Evolutionary conservation across 805 yeast species (phyloP).

Genomic region (Zygosaccharomyces siamensis): DNA sequence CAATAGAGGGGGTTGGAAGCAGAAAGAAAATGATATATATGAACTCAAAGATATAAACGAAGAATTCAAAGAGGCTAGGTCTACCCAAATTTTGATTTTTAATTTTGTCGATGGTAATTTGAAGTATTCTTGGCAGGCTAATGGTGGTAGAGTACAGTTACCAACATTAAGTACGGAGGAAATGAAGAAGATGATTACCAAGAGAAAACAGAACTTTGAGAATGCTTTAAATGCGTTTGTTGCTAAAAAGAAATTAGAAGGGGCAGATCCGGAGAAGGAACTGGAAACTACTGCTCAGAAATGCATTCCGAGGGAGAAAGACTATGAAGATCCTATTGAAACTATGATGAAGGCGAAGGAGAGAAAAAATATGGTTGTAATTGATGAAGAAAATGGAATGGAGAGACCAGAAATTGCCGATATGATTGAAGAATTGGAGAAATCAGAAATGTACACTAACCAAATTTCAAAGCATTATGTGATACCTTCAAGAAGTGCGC

Average conservation of each 20-base stretch:
- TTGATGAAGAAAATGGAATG: slow-evolving; percentile 24
- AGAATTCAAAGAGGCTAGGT: slow-evolving; percentile 31
- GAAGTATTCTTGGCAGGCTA: slow-evolving; percentile 43
- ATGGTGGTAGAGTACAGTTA: slow-evolving; percentile 43
- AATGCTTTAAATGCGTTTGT: slow-evolving; percentile 38
- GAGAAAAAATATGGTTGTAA: slow-evolving; percentile 17
- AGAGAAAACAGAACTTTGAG: slow-evolving; percentile 52
- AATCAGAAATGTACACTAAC: slow-evolving; percentile 48
- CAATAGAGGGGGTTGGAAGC: slow-evolving; percentile 47
- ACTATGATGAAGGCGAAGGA: slow-evolving; percentile 42
- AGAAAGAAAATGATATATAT: slow-evolving; percentile 50
- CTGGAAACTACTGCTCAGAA: slow-evolving; percentile 37
- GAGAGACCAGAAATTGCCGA: slow-evolving; percentile 42
- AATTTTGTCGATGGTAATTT: slow-evolving; percentile 69
- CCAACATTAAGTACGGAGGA: slow-evolving; percentile 52
- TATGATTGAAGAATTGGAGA: slow-evolving; percentile 47
- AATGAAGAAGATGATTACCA: slow-evolving; percentile 54
- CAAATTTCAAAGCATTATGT: slow-evolving; percentile 58
- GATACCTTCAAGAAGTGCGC: slow-evolving; percentile 44
- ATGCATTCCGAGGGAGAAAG: slow-evolving; percentile 46
- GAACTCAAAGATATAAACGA: slow-evolving; percentile 40
- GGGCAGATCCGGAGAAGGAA: slow-evolving; percentile 40
- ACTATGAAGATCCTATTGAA: slow-evolving; percentile 57
- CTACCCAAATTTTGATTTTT: slow-evolving; percentile 59
- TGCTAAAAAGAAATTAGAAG: slow-evolving; percentile 22